Percentiles rank a stretch among this genome's conserved stretches.
Conservation (phyloP, 306 rosid species). For the Dalbergia oliveri region DNA sequence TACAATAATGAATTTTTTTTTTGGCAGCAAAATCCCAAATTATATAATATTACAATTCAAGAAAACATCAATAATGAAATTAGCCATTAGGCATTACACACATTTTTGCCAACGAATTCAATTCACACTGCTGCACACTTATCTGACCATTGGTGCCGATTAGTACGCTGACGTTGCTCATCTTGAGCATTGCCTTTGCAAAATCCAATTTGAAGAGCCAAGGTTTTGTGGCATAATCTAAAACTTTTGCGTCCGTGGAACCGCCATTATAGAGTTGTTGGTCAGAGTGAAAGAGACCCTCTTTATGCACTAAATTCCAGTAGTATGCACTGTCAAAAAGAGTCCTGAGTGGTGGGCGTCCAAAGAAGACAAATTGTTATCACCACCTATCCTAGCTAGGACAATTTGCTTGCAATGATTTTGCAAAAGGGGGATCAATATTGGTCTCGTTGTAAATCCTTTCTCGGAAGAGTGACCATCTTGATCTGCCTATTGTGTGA, state of each 20-base stretch:
- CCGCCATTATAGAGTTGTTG: conserved; percentile 59
- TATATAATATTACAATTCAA: background rate
- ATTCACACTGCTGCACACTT: conserved; percentile 50
- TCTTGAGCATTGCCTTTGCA: conserved; percentile 57
- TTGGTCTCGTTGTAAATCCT: conserved; percentile 65
- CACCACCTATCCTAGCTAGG: conserved; percentile 56
- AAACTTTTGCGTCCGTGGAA: conserved; percentile 49
- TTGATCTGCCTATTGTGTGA: conserved; percentile 62
- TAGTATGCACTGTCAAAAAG: conserved; percentile 61
- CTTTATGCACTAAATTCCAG: conserved; percentile 45
- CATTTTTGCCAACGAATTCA: conserved; percentile 21
- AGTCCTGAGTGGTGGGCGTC: conserved; percentile 32
- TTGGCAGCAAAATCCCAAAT: background rate
- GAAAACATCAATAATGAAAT: background rate
- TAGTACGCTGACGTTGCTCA: conserved; percentile 62
- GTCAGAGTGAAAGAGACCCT: conserved; percentile 64
- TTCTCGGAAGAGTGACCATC: conserved; percentile 41
- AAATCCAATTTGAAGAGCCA: conserved; percentile 48
- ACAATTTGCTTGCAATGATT: conserved; percentile 46
- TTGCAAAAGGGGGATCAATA: conserved; percentile 47
- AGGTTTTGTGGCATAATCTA: conserved; percentile 25
- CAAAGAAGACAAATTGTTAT: conserved; percentile 48
- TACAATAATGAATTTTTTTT: background rate
- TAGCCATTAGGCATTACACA: background rate
- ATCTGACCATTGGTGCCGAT: conserved; percentile 57